Conservation (phyloP, 179 eudicot species). For the Silene noctiflora region DNA sequence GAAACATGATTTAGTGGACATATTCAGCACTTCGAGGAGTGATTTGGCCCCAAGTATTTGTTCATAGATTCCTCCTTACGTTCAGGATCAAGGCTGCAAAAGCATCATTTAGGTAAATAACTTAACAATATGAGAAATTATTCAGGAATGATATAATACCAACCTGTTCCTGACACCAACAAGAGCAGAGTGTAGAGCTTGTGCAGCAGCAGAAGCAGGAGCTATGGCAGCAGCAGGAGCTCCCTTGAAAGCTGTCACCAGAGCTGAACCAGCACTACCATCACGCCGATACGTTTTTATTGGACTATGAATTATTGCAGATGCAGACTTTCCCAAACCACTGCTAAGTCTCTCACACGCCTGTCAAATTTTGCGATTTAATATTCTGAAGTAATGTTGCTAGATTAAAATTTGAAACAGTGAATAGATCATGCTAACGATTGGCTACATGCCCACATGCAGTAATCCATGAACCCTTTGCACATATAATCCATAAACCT, state of each 20-base stretch:
- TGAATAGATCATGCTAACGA: neutral
- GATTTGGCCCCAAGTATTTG: constrained; percentile 62
- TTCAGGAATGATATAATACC: neutral
- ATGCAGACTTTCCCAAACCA: constrained; percentile 75
- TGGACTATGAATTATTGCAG: constrained; percentile 72
- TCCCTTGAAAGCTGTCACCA: constrained; percentile 72
- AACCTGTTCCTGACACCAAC: constrained; percentile 94
- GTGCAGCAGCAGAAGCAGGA: constrained; percentile 94
- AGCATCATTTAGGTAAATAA: constrained; percentile 5
- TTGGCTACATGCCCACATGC: neutral
- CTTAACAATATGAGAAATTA: constrained; percentile 1
- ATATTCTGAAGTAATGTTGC: neutral
- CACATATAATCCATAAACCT: neutral
- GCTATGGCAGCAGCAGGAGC: constrained; percentile 92
- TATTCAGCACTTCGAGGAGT: constrained; percentile 29
- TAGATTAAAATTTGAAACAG: neutral
- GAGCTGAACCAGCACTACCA: constrained; percentile 72
- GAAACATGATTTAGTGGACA: neutral
- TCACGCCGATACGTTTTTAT: constrained; percentile 77
- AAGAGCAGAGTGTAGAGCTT: constrained; percentile 79
- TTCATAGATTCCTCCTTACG: constrained; percentile 74
- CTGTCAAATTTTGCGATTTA: constrained; percentile 36
- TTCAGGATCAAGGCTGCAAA: constrained; percentile 80
- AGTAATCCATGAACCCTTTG: too few relatives aligned
- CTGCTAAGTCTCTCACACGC: constrained; percentile 84